A percentile compares a stretch with the other conserved stretches of the same genome.
Conservation (phyloP, 1,139 yeast species). For the Suhomyces bribrorum region DNA sequence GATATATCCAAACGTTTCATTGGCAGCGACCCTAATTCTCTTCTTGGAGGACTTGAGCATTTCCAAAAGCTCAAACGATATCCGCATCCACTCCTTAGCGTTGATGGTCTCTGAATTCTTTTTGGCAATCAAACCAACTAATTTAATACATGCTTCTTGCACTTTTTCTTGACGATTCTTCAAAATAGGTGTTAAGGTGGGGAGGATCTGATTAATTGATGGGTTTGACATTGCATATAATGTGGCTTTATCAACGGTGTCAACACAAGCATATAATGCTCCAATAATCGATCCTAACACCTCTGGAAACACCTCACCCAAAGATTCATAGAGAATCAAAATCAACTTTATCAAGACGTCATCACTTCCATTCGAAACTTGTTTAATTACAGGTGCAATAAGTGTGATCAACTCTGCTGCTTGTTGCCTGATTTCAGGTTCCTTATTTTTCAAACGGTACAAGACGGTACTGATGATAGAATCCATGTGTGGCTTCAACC, state of each 20-base stretch:
- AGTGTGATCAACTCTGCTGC: constrained; percentile 77
- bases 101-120: constrained; percentile 84
- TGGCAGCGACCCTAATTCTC: constrained; percentile 80
- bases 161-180: constrained; percentile 90
- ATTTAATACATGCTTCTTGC: constrained; percentile 77
- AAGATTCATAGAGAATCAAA: constrained; percentile 79
- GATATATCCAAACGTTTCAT: constrained; percentile 86
- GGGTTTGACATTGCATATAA: constrained; percentile 68
- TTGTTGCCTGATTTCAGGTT: constrained; percentile 77
- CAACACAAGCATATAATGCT: constrained; percentile 57
- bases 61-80: constrained; percentile 87
- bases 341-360: constrained; percentile 67
- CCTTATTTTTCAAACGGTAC: constrained; percentile 71
- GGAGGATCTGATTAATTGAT: constrained; percentile 78
- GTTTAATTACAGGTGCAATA: constrained; percentile 66
- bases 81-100: constrained; percentile 97
- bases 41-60: constrained; percentile 85
- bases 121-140: constrained; percentile 83
- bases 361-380: constrained; percentile 54
- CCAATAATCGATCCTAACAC: constrained; percentile 83
- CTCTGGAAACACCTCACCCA: constrained; percentile 95
- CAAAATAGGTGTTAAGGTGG: constrained; percentile 88
- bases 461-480: constrained; percentile 74
- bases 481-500: constrained; percentile 74
- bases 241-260: constrained; percentile 41